These are phyloP conservation scores for Phyllosticta ampelicida DNA, from an alignment of 2,329 filamentous ascomycete species.

Conservation along the genomic window DNA sequence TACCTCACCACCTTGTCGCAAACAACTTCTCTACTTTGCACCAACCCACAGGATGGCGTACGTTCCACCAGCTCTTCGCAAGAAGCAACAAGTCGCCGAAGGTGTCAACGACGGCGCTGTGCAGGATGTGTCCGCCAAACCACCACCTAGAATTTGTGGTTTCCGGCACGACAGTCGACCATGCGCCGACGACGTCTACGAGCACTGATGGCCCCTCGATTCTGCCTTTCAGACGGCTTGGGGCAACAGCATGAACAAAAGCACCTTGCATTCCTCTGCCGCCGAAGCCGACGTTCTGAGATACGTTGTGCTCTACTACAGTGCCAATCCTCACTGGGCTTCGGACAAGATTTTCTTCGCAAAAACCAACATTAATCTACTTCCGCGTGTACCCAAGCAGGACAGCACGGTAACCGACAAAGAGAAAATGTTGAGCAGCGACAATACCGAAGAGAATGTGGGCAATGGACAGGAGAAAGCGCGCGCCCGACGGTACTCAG, in stretches of 20 bases:
- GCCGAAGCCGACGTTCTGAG: slow-evolving; percentile 12
- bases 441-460: background rate
- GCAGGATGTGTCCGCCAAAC: background rate
- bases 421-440: background rate
- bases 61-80: slow-evolving; percentile 4
- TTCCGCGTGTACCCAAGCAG: slow-evolving; percentile 12
- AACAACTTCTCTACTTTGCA: no score
- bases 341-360: slow-evolving; percentile 19
- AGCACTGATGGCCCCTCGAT: background rate
- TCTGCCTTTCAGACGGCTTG: background rate
- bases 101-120: background rate
- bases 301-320: slow-evolving; percentile 17
- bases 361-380: slow-evolving; percentile 19
- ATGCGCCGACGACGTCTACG: slow-evolving; percentile 2
- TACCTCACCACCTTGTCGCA: no score
- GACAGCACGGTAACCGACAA: background rate
- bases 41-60: background rate
- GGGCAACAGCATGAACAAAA: background rate
- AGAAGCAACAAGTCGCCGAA: background rate
- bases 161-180: background rate
- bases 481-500: background rate
- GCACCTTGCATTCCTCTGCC: slow-evolving; percentile 14
- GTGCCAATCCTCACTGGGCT: slow-evolving; percentile 20
- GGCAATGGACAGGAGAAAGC: background rate
- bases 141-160: background rate